These are phyloP conservation scores for Shiraia sp. DNA, from an alignment of 2,329 filamentous ascomycete species.

Conservation along the genomic window DNA sequence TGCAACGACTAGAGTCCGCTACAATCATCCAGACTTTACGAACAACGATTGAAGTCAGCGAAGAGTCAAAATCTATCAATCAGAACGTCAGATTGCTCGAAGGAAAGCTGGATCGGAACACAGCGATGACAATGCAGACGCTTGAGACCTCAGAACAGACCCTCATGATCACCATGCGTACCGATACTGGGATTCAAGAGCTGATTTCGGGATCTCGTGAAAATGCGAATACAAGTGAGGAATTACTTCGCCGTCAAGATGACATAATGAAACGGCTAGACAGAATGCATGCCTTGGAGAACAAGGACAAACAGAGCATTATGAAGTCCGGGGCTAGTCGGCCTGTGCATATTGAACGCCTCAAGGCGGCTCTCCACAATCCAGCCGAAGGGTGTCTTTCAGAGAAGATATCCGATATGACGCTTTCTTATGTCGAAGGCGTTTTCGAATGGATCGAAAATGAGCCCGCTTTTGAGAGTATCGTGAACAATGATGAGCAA, in stretches of 20 bases:
- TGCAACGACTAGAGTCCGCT: neutral
- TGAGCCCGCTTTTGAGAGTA: neutral
- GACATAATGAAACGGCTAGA: neutral
- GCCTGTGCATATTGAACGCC: neutral
- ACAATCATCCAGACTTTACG: neutral
- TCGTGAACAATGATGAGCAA: neutral
- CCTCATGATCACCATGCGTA: neutral
- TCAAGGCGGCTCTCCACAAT: neutral
- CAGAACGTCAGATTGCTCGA: neutral
- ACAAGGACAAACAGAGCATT: neutral
- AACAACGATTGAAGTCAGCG: neutral
- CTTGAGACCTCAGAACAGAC: neutral
- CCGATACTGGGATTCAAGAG: neutral
- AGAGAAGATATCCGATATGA: neutral
- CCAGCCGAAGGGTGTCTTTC: neutral
- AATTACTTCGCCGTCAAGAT: neutral
- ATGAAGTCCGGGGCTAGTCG: slow-evolving; percentile 1
- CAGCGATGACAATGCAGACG: neutral
- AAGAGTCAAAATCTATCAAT: neutral
- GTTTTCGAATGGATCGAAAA: neutral
- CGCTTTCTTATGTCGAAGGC: neutral
- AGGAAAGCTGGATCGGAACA: neutral
- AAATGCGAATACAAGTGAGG: neutral
- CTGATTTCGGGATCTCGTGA: neutral
- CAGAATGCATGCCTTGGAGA: neutral